phyloP scores from a whole-genome alignment of 768 basidiomycete species.

The Boletus edulis region DNA sequence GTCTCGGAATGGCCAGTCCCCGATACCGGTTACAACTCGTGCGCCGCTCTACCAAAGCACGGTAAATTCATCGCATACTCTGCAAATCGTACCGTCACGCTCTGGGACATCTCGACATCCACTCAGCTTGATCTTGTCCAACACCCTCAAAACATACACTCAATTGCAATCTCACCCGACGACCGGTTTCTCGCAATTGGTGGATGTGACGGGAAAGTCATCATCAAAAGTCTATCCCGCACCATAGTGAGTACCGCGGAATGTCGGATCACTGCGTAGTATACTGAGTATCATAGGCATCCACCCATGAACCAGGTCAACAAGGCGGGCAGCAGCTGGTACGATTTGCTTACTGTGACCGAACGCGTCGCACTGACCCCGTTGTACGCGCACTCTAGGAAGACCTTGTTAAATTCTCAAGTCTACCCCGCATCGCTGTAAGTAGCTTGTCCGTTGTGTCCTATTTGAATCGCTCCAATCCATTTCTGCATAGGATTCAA shows the following conservation, averaged over 20 bases:
- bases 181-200: neutral
- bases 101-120: neutral
- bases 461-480: no score
- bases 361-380: no score
- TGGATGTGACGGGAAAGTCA: neutral
- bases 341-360: no score
- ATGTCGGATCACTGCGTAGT: no score
- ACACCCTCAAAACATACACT: neutral
- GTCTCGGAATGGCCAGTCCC: neutral
- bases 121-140: neutral
- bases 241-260: neutral
- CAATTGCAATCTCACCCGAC: neutral
- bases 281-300: no score
- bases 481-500: no score
- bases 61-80: neutral
- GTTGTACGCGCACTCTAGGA: no score
- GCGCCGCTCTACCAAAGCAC: neutral
- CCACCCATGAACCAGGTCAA: no score
- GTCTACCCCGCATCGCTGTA: no score
- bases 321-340: no score
- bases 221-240: neutral
- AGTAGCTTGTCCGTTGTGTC: no score
- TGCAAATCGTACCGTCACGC: neutral
- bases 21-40: fast-evolving
- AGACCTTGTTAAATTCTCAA: no score